Percentiles rank a stretch among this genome's conserved stretches.
phyloP scores from a whole-genome alignment of 2,329 filamentous ascomycete species.

The Sarocladiaceae sp. region DNA sequence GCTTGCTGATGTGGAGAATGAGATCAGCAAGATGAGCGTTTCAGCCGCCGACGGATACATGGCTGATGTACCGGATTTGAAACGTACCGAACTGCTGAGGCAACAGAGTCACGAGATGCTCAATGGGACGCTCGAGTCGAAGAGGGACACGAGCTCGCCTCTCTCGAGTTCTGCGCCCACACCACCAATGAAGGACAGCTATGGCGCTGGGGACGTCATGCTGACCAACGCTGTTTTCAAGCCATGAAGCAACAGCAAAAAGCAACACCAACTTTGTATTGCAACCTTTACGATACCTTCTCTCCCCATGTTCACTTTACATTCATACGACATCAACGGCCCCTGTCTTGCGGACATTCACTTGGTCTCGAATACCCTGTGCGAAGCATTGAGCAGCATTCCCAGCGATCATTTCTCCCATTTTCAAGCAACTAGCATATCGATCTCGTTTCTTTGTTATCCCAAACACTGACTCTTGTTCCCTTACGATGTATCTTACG shows the following conservation, averaged over 20 bases:
- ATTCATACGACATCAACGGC: too few species aligned
- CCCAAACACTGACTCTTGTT: too few species aligned
- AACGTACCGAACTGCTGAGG: conserved; percentile 35
- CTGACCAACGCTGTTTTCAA: conserved; percentile 17
- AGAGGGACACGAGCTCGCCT: conserved; percentile 17
- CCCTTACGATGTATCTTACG: too few species aligned
- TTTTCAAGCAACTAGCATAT: too few species aligned
- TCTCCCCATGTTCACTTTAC: not conserved
- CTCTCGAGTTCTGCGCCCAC: conserved; percentile 28
- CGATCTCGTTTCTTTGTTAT: too few species aligned
- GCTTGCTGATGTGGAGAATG: conserved; percentile 57
- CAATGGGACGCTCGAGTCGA: conserved; percentile 26
- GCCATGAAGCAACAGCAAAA: conserved; percentile 4
- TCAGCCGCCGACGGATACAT: conserved; percentile 11
- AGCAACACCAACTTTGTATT: not conserved
- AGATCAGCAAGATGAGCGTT: conserved; percentile 30
- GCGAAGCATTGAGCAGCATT: too few species aligned
- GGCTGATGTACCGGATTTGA: conserved; percentile 20
- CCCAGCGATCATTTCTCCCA: too few species aligned
- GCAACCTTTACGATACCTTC: not conserved
- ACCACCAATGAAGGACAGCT: conserved; percentile 21
- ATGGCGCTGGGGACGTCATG: conserved; percentile 10
- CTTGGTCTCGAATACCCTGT: too few species aligned
- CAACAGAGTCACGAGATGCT: conserved; percentile 47
- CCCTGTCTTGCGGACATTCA: too few species aligned